phyloP scores from a whole-genome alignment of 1,284 basidiomycete genomes.

The Tranzscheliella williamsii region DNA sequence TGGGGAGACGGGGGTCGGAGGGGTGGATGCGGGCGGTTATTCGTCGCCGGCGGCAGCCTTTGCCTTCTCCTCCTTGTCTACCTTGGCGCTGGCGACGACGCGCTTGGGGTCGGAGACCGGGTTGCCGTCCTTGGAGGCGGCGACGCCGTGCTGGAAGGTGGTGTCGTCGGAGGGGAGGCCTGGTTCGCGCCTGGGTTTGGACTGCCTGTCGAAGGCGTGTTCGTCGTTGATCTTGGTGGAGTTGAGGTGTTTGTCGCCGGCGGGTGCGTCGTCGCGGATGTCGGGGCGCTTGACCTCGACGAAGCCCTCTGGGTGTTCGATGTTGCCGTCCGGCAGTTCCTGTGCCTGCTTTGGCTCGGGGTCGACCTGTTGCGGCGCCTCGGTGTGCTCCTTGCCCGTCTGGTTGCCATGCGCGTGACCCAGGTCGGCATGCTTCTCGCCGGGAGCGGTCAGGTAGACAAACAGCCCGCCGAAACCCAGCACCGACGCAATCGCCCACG shows the following conservation, averaged over 20 bases:
- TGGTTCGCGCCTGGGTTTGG: conserved; percentile 23
- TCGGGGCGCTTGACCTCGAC: conserved; percentile 38
- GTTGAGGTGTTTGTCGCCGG: conserved; percentile 36
- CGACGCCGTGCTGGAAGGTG: conserved; percentile 39
- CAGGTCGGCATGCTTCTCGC: conserved; percentile 15
- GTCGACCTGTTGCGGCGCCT: conserved; percentile 7
- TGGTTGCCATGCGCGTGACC: conserved; percentile 1
- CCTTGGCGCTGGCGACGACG: conserved; percentile 30
- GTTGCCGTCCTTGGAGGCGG: conserved; percentile 41
- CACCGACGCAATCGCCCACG: conserved; percentile 44
- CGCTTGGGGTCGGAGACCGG: conserved; percentile 32
- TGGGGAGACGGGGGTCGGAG: no score
- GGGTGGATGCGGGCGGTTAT: no score
- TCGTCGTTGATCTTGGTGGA: conserved; percentile 25
- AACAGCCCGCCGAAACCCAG: conserved; percentile 42
- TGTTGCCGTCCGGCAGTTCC: conserved; percentile 36
- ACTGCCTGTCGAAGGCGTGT: conserved; percentile 33
- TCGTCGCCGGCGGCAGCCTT: conserved; percentile 10
- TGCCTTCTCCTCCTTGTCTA: conserved; percentile 33
- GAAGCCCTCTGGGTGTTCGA: conserved; percentile 42
- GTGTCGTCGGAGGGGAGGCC: conserved; percentile 24
- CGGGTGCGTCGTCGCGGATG: conserved; percentile 28
- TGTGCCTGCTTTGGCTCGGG: conserved; percentile 23
- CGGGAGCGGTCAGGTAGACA: conserved; percentile 40
- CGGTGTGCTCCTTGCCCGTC: conserved; percentile 4